These are phyloP conservation scores for Chlorella ohadii DNA, from an alignment of 139 green algal genomes.

Conservation along the genomic window DNA sequence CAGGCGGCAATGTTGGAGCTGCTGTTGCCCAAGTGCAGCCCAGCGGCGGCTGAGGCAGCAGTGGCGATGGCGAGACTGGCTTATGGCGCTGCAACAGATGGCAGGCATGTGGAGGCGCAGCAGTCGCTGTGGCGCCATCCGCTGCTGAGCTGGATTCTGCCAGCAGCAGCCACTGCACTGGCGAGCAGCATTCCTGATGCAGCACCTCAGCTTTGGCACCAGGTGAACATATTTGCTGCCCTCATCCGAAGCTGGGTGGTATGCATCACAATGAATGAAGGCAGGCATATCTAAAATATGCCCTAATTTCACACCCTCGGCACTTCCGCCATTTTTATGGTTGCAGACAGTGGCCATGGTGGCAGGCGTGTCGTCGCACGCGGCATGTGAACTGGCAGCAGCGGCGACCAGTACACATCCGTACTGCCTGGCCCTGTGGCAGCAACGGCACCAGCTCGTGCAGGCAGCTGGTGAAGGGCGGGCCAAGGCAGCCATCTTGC, in stretches of 20 bases:
- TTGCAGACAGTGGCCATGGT: not conserved
- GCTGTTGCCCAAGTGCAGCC: not conserved
- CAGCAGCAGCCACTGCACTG: slow-evolving; percentile 2
- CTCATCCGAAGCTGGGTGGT: not conserved
- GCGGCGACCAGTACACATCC: not conserved
- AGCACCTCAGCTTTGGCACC: slow-evolving; percentile 4
- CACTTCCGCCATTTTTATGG: not conserved
- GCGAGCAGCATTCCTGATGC: not conserved
- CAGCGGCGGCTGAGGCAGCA: not conserved
- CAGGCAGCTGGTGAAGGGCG: not conserved
- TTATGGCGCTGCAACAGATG: not conserved
- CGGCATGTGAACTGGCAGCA: slow-evolving; percentile 23
- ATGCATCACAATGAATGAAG: too few species aligned
- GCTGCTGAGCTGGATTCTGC: slow-evolving; percentile 4
- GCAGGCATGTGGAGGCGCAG: too few species aligned
- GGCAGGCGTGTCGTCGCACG: not conserved
- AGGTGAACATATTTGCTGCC: not conserved
- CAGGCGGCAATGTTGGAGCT: not conserved
- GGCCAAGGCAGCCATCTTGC: not conserved
- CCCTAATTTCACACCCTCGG: too few species aligned
- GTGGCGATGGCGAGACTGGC: not conserved
- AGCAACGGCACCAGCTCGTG: slow-evolving; percentile 12
- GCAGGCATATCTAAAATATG: too few species aligned
- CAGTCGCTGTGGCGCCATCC: slow-evolving; percentile 3
- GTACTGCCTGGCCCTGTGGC: slow-evolving; percentile 7